phyloP scores from a whole-genome alignment of 306 rosid genomes.

The Aeschynomene evenia region DNA sequence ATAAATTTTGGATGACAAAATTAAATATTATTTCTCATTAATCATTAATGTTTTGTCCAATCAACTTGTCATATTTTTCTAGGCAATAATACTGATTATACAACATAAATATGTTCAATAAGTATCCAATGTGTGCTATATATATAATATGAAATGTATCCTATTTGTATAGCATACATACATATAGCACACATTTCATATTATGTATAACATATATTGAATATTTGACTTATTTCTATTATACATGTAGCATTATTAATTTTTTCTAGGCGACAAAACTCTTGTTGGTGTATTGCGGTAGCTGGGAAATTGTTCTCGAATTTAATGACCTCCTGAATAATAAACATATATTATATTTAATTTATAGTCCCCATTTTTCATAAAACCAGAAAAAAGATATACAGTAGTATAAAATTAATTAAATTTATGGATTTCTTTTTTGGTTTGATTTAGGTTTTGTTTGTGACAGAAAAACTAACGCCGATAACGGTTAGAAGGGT shows the following conservation, averaged over 20 bases:
- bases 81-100: not conserved
- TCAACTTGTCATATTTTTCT: not conserved
- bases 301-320: constrained; percentile 10
- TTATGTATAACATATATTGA: too few species aligned
- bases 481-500: not conserved
- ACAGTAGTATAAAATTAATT: not conserved
- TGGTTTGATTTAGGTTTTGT: not conserved
- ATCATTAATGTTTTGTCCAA: not conserved
- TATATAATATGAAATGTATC: too few species aligned
- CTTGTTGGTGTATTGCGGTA: not conserved
- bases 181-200: too few species aligned
- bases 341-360: not conserved
- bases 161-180: too few species aligned
- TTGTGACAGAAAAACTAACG: not conserved
- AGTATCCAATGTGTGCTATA: too few species aligned
- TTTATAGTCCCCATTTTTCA: not conserved
- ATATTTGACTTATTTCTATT: too few species aligned
- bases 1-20: too few species aligned
- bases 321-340: not conserved
- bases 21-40: too few species aligned
- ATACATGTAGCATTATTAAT: too few species aligned
- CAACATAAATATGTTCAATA: too few species aligned
- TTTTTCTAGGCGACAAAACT: not conserved
- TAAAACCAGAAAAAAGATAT: not conserved
- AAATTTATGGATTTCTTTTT: not conserved